phyloP scores from a whole-genome alignment of 345 rosid species.

The Citrus maxima region DNA sequence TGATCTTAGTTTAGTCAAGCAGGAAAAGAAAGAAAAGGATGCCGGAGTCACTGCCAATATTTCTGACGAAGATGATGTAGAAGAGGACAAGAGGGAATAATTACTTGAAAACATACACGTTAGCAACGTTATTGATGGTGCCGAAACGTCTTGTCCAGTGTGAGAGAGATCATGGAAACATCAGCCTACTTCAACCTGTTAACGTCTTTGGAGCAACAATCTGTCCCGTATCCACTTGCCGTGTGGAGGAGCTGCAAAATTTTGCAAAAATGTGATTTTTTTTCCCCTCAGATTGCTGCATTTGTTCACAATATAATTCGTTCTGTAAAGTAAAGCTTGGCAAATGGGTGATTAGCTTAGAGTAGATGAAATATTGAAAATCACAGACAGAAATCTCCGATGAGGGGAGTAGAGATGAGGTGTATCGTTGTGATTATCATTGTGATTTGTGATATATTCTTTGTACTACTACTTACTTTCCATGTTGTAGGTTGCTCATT shows the following conservation, averaged over 20 bases:
- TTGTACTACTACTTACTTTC: not conserved
- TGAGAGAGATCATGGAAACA: conserved; percentile 1
- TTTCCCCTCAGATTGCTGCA: not conserved
- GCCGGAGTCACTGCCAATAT: conserved; percentile 4
- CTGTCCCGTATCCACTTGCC: not conserved
- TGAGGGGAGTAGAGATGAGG: too few relatives aligned
- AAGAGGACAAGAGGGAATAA: conserved; percentile 82
- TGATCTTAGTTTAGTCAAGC: conserved; percentile 64
- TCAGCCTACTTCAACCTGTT: not conserved
- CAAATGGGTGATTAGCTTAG: not conserved
- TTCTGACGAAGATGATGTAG: conserved; percentile 52
- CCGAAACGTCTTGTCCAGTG: not conserved
- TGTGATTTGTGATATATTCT: not conserved
- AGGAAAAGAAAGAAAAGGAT: conserved; percentile 54
- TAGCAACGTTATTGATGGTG: not conserved
- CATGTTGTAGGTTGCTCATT: not conserved
- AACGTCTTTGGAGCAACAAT: not conserved
- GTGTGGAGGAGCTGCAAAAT: not conserved
- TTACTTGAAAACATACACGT: not conserved
- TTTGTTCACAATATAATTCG: not conserved
- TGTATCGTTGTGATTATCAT: not conserved
- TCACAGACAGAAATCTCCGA: not conserved
- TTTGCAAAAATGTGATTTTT: not conserved
- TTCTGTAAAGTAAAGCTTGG: not conserved
- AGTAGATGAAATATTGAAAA: not conserved